Evolutionary conservation across 2,329 filamentous ascomycete genomes (phyloP), one percentile per base, ranked within the genome.

Genomic region (Orbilia javanica): DNA sequence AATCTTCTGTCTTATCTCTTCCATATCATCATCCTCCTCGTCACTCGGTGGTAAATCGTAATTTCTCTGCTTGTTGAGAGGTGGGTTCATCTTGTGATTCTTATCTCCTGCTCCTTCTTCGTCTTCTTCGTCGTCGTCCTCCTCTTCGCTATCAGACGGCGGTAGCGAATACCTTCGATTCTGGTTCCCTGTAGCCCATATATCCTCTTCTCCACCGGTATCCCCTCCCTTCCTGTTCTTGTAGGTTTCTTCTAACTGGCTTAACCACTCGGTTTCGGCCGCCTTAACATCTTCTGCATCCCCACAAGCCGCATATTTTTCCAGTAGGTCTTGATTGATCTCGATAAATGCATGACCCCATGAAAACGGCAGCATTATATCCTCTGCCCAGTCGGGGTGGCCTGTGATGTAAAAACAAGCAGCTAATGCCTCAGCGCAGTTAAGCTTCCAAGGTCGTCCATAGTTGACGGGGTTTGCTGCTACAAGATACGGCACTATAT

Each of bases 401-500:
- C 96, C 93, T 82, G 95, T 98, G 80, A 99, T 99, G 82, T 89
- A 93, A 83, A 97, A 99, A 22, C 93, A 93, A 2, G 96, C 95
- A 0, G 94, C 96, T 55, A 99, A 87, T 3, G 96, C 96, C 86
- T 99, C 96, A 31, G 94, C 96, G 82, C 96, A 99, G 84, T 99
- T 99, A 79, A 99, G 84, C 68, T 94, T 88, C 93, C 94, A 97
- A 4, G 96, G 96, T 82, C 93, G 93, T 78, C 96, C 96, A 85
- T 99, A 99, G 85, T 99, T 99, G 83, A 97, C 96, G 0, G 92
- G 92, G 84, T 99, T 99, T 57, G 96, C 96, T 4, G 96, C 96
- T 62, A 99, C 94, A 6, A 99, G 90, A 84, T 99, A 99, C 0
- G 96, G 96, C 71, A 99, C 86, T 86, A 67, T n/a, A 44, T 53